Evolutionary conservation across 192 early-diverging fungal species (phyloP), one percentile per base, ranked within the genome.

Genomic region (Spinellus fusiger): DNA sequence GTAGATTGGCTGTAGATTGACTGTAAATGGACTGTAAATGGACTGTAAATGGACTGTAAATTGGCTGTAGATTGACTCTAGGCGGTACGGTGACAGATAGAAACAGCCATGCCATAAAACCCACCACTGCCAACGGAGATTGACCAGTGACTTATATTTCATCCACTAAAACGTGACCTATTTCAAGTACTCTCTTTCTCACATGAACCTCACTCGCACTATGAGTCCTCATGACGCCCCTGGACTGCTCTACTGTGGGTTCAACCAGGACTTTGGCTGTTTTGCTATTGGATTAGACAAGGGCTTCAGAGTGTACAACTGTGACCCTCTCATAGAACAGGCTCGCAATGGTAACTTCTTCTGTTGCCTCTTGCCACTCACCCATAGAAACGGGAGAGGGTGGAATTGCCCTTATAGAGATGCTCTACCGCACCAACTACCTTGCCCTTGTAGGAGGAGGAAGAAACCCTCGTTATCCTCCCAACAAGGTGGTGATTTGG

Each of bases 401-500:
- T 10, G 88, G 90, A 10, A 85, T 93, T 59, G 80, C 81, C 18
- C 80, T 91, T 3, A 89, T 90, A 7, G 87, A 90, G 54, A 90
- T 93, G 91, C 77, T 93, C 6, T 87, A 88, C 65, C 77, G 90
- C 5, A 88, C 87, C 56, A 94, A 96, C 66, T 92, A 88, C 64
- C 76, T 94, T 32, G 93, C 89, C 0, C 78, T 93, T 50, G 92
- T 94, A 12, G 92, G 89, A 27, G 89, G 89, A 1, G 91, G 91
- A 12, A 80, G 84, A 56, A 88, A 91, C 58, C 92, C 93, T 44
- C 80, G 82, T 64, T 90, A 89, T 53, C 86, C 89, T n/a, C 89
- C 89, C 8, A 93, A 89, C 73, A 87, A 87, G 49, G 93, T 92
- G 13, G 84, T 90, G 44, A 83, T 96, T 49, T 96, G 89, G 82